Evolutionary conservation across 1,139 yeast species (phyloP), one percentile per base, ranked within the genome.

Genomic region (Yamadazyma aaseri): DNA sequence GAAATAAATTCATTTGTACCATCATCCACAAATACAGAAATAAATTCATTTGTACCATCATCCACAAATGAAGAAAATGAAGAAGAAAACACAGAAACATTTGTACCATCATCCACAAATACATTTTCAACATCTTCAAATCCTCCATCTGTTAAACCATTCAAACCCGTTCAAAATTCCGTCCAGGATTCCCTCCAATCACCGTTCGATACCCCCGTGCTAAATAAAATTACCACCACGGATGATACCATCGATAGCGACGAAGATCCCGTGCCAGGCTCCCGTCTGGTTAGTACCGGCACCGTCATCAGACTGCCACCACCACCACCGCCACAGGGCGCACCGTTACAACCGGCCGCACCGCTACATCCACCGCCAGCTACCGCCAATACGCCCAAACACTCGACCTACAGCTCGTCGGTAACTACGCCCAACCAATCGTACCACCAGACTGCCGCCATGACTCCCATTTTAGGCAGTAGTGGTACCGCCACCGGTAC

Each of bases 141-240:
- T n/a, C n/a, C n/a, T n/a, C n/a, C n/a, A n/a, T n/a, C n/a, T n/a
- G n/a, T n/a, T n/a, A n/a, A n/a, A n/a, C n/a, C n/a, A n/a, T n/a
- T n/a, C n/a, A n/a, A n/a, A n/a, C n/a, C n/a, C n/a, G n/a, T n/a
- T n/a, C n/a, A n/a, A n/a, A n/a, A n/a, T n/a, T n/a, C n/a, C n/a
- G n/a, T n/a, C 25, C 25, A 22, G 21, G 10, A 18, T 18, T 10
- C 21, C 21, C 9, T 7, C 21, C 21, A 7, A 18, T 7, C 21
- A 18, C 21, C 9, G 49, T 55, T 34, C 47, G 50, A 21, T 52
- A 46, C 27, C 57, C n/a, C 60, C 30, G 43, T 60, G 3, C 49
- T 65, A 31, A 55, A 59, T 22, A 56, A 55, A 34, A 63, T 65
- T 21, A 56, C 58, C 17, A 65, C 71, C 4, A 60, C 58, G 7